Evolutionary conservation across 2,329 filamentous ascomycete species (phyloP), one percentile per base, ranked within the genome.

Genomic region (Nemania sp.): DNA sequence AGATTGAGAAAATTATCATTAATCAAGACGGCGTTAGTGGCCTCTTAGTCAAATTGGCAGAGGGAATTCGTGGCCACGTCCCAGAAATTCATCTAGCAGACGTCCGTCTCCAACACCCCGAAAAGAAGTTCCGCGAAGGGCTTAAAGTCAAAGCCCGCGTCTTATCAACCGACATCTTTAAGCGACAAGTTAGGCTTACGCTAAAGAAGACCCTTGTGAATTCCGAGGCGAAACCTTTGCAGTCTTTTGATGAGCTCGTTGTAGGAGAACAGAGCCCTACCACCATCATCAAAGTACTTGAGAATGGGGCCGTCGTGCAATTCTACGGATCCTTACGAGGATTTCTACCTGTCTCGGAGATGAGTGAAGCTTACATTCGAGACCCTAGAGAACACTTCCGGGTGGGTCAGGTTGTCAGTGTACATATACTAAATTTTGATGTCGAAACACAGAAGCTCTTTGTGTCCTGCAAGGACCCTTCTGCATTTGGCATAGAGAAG

Each of bases 311-410:
- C 11, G 89, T 95, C 20, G 92, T 99, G 61, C 93, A 97, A 77
- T 99, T 98, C 80, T 99, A 97, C 76, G 93, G 93, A 20, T 82
- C 85, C 8, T 85, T 99, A 22, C 89, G 89, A 72, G 97, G 92
- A 8, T 99, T 97, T 82, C 85, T 99, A 62, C 96, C 96, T 1
- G 90, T 97, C 0, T 93, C 93, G 1, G 95, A 99, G 80, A 99
- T 99, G 96, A 98, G 96, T 78, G 96, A 99, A 79, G 94, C 94
- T 11, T 98, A 92, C 77, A 98, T 99, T 75, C 88, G 92, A 73
- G 92, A 98, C 76, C 94, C 96, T 4, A 89, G 88, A 53, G 90
- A 97, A 76, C 94, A 98, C 80, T 99, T 99, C 83, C 90, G 91
- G 41, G 82, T 90, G 51, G 97, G 96, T 0, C 96, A 99, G 79